Conservation (phyloP, 441 rosid genomes). For the Lepidium campestre region DNA sequence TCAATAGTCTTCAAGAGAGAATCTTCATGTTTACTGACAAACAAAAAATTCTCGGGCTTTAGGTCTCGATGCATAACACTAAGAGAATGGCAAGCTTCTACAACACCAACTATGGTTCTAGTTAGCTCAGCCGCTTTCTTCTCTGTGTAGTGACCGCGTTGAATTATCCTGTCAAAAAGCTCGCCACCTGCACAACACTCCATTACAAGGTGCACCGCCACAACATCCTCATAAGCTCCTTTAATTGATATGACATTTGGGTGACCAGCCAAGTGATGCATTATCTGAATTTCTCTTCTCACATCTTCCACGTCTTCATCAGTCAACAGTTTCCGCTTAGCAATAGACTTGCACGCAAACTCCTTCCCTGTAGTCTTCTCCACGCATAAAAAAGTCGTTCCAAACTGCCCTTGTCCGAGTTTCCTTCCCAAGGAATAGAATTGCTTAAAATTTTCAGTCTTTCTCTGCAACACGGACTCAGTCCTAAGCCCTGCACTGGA, state of each 20-base stretch:
- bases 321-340: slow-evolving; percentile 79
- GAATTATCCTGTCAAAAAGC: slow-evolving; percentile 89
- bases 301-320: slow-evolving; percentile 95
- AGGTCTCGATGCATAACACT: slow-evolving; percentile 98
- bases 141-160: slow-evolving; percentile 89
- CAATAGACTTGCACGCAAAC: slow-evolving; percentile 87
- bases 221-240: slow-evolving; percentile 86
- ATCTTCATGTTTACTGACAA: slow-evolving; percentile 70
- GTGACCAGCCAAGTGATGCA: slow-evolving; percentile 94
- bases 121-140: slow-evolving; percentile 90
- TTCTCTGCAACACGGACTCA: slow-evolving; percentile 67
- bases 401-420: slow-evolving; percentile 95
- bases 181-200: slow-evolving; percentile 92
- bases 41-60: slow-evolving; percentile 90
- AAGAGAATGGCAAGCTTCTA: slow-evolving; percentile 90
- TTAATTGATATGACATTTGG: slow-evolving; percentile 85
- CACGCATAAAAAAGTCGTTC: slow-evolving; percentile 70
- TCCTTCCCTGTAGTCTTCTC: slow-evolving; percentile 62
- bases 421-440: slow-evolving; percentile 71
- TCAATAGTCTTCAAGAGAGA: slow-evolving; percentile 88
- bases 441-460: slow-evolving; percentile 74
- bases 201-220: slow-evolving; percentile 92
- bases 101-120: slow-evolving; percentile 82
- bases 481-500: slow-evolving; percentile 80
- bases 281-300: slow-evolving; percentile 89